phyloP scores from a whole-genome alignment of 2,329 filamentous ascomycete species.

The Cercospora zeae-maydis region DNA sequence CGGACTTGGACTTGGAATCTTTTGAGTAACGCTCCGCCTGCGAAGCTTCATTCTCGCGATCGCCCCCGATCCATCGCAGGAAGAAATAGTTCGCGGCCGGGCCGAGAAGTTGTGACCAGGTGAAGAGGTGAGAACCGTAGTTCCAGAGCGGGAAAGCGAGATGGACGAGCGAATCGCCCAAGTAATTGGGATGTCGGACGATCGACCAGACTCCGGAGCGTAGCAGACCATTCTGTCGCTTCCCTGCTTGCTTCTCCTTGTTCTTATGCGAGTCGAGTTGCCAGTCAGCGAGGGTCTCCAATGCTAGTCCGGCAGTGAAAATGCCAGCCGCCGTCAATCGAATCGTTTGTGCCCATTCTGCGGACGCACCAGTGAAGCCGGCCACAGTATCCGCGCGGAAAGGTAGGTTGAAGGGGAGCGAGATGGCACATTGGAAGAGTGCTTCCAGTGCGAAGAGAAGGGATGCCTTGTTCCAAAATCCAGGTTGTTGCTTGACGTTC shows the following conservation, averaged over 20 bases:
- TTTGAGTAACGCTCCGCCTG: conserved; percentile 53
- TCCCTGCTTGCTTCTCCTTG: conserved; percentile 26
- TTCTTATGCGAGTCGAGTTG: conserved; percentile 53
- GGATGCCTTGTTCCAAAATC: conserved; percentile 57
- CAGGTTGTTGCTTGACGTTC: conserved; percentile 49
- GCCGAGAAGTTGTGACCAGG: conserved; percentile 54
- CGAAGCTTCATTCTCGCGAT: conserved; percentile 52
- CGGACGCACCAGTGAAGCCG: conserved; percentile 14
- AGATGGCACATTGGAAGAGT: conserved; percentile 54
- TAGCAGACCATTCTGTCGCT: conserved; percentile 38
- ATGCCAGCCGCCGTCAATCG: conserved; percentile 47
- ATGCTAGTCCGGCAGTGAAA: conserved; percentile 54
- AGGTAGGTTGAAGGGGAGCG: conserved; percentile 55
- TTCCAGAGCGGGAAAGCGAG: conserved; percentile 58
- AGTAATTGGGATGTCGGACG: conserved; percentile 60
- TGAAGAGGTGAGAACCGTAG: conserved; percentile 53
- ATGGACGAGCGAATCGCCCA: conserved; percentile 59
- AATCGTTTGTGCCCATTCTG: conserved; percentile 38
- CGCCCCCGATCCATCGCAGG: conserved; percentile 56
- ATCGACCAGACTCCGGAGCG: conserved; percentile 60
- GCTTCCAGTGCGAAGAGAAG: conserved; percentile 58
- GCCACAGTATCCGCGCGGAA: conserved; percentile 37
- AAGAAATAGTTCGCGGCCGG: conserved; percentile 58
- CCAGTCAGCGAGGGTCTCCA: conserved; percentile 56
- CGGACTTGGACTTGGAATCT: conserved; percentile 50